Conservation (phyloP, 352 stramenopile species). For the Pythium aristosporum region DNA sequence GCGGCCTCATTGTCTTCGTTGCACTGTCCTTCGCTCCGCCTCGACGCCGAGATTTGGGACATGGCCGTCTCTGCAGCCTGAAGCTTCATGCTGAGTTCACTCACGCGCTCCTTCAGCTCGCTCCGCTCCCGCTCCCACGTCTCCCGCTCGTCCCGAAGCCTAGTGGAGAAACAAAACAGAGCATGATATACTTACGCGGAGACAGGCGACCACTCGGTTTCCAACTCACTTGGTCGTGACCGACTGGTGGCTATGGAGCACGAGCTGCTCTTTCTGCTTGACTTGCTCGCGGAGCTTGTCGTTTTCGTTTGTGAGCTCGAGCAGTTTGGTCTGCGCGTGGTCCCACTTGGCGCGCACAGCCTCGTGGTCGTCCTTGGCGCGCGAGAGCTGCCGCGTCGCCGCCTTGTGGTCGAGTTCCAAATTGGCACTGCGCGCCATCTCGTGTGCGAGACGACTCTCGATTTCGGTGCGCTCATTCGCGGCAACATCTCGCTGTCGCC, state of each 20-base stretch:
- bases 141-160: conserved; percentile 57
- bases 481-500: conserved; percentile 30
- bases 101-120: conserved; percentile 50
- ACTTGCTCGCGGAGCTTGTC: conserved; percentile 67
- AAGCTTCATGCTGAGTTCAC: conserved; percentile 54
- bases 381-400: conserved; percentile 39
- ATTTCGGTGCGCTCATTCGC: conserved; percentile 42
- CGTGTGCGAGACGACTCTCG: conserved; percentile 50
- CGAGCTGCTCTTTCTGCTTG: conserved; percentile 71
- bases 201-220: not conserved
- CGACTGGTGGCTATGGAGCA: conserved; percentile 59
- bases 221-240: conserved; percentile 45
- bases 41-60: not conserved
- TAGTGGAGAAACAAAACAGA: conserved; percentile 13
- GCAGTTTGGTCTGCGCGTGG: conserved; percentile 55
- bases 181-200: not conserved
- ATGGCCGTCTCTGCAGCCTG: conserved; percentile 47
- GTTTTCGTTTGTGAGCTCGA: conserved; percentile 47
- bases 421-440: conserved; percentile 37
- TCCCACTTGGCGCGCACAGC: conserved; percentile 49
- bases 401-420: conserved; percentile 67
- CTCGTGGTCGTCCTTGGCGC: conserved; percentile 52
- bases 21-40: conserved; percentile 7
- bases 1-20: conserved; percentile 23
- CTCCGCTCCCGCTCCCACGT: conserved; percentile 50